Percentiles rank a stretch among this genome's conserved stretches.
These are phyloP conservation scores for Zancudomyces culisetae DNA, from an alignment of 371 early-diverging fungal species.

Conservation along the genomic window DNA sequence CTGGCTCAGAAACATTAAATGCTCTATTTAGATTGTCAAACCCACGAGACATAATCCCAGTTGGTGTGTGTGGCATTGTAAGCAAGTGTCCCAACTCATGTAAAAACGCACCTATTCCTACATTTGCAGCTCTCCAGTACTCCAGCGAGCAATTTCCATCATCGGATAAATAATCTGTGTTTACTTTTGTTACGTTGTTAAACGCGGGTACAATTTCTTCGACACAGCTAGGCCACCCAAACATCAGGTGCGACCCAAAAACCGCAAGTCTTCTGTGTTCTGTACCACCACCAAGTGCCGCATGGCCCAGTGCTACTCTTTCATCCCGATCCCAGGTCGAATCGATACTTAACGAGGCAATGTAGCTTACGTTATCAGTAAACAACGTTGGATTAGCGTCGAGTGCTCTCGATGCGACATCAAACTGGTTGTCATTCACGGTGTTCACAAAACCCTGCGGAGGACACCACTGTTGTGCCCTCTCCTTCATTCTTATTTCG, in stretches of 20 bases:
- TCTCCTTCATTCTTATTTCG: conserved; percentile 32
- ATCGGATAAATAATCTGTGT: conserved; percentile 32
- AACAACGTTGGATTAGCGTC: conserved; percentile 24
- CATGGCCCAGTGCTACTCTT: conserved; percentile 33
- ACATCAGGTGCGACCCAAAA: conserved; percentile 42
- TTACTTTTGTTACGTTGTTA: conserved; percentile 32
- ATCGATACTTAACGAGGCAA: conserved; percentile 36
- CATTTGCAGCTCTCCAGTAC: conserved; percentile 35
- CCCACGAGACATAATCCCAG: conserved; percentile 44
- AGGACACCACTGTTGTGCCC: conserved; percentile 35
- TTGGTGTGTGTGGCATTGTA: conserved; percentile 34
- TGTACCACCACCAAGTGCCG: conserved; percentile 41
- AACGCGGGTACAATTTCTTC: conserved; percentile 35
- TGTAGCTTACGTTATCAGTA: conserved; percentile 18
- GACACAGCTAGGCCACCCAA: conserved; percentile 40
- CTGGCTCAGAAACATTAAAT: conserved; percentile 36
- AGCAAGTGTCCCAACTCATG: conserved; percentile 47
- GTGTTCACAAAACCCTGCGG: conserved; percentile 19
- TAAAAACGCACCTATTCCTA: conserved; percentile 51
- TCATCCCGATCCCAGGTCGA: conserved; percentile 33
- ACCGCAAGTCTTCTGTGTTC: conserved; percentile 32
- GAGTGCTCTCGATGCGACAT: conserved; percentile 28
- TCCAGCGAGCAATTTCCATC: conserved; percentile 36
- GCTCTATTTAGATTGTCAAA: conserved; percentile 44
- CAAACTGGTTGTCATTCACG: conserved; percentile 23